Base-by-base conservation (phyloP, 225 moss, liverwort and hornwort species). In the Lunularia cruciata region DNA sequence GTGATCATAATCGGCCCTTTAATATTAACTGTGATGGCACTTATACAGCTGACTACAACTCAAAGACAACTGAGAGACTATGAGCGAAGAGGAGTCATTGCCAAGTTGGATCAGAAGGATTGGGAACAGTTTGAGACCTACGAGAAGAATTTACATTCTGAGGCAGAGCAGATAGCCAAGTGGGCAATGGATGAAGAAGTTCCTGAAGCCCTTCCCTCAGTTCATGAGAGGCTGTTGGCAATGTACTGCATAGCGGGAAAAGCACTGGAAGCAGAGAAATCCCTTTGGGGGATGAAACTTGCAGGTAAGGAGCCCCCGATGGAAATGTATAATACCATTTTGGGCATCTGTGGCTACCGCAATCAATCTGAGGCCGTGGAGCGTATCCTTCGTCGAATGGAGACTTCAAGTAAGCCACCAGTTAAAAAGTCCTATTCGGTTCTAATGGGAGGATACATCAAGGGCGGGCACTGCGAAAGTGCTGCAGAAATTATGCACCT, bases 171-270 rank as follows among this genome's bases (percentile, higher is more conserved):
- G 76, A 84, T 96, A 22, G 82, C 90, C 9, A 71, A 62, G 0
- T 87, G 90, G 95, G 90, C 87, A 14, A 76, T 86, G 80, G 77
- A 84, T 52, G 84, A 79, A 68, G 83, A 76, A 52, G 73, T 75
- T 31, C 74, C 85, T 59, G 86, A 82, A 51, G 81, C 79, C 30
- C 55, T 90, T 69, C 47, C 95, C 25, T 75, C 81, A 48, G 86
- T 96, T 69, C 84, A 92, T 68, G 95, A 96, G 72, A 88, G 92
- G 48, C 83, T 96, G 56, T 81, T 96, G 62, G 95, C 90, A 28
- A 90, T 96, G 90, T 96, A 96, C 59, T 90, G 90, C 61, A 90
- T 96, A 63, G 88, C 95, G 40, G 92, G 92, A 30, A 92, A 90
- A 55, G 95, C 84, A 12, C 75, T 88, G 57, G 90, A 90, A 37